Evolutionary conservation across 116 monocot genomes (phyloP), one percentile per base, ranked within the genome.

Genomic region (Posidonia oceanica): DNA sequence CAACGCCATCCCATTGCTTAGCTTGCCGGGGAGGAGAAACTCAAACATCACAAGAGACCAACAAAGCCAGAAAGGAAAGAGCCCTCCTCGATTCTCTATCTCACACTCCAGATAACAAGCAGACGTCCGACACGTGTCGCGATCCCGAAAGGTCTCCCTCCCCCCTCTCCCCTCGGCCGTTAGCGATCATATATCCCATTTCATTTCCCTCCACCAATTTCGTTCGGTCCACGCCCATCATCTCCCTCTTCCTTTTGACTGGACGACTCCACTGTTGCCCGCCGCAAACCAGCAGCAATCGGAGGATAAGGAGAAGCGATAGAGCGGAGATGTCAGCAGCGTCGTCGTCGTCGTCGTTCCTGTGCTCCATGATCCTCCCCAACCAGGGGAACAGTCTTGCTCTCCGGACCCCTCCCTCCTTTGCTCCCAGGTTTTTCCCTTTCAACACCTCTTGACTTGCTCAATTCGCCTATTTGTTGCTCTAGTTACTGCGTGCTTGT

Each of bases 351-450:
- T 36, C 39, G 1, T 42, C 54, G 3, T 54, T 23, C 15, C 44
- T 18, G 20, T 52, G 48, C 20, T 58, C 58, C 21, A 54, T 37
- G 68, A 68, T 70, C 40, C 55, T 59, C 40, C 70, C 70, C n/a
- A 70, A 39, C 70, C 37, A 58, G 12, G 58, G 39, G 63, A 38
- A 22, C 23, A 16, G 5, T 21, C 13, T 38, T 64, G 22, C 8
- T 14, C 63, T 12, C 16, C 22, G 23, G 12, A 48, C 53, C 14
- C 68, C 12, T 44, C 68, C 22, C n/a, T 23, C 23, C 52, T 20
- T 42, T 22, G 14, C 53, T 36, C 3, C 53, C 48, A 52, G 48
- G 58, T 58, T 21, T 7, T 44, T 21, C 61, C n/a, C 21, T 8
- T 48, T 48, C 48, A 48, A 48, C 48, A 12, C 48, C 39, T 7